A percentile compares a stretch with the other conserved stretches of the same genome.
These are phyloP conservation scores for Linnemannia zychae DNA, from an alignment of 192 early-diverging fungal genomes.

Conservation along the genomic window DNA sequence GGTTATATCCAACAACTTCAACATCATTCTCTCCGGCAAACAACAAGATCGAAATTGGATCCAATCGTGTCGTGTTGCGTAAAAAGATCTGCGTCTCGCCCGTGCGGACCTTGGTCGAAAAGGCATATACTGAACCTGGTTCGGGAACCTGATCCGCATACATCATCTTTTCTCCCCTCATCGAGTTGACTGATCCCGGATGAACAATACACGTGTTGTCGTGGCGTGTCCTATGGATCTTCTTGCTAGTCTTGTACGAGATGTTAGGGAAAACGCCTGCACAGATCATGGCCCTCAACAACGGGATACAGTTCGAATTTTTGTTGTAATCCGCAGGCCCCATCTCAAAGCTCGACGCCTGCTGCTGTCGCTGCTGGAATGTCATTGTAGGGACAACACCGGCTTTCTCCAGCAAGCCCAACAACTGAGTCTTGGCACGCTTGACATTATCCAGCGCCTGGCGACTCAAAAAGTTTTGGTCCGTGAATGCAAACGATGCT, in stretches of 20 bases:
- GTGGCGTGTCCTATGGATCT: constrained; percentile 54
- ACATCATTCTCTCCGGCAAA: constrained; percentile 59
- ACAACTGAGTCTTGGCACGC: constrained; percentile 57
- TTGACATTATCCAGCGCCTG: constrained; percentile 58
- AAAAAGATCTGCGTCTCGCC: constrained; percentile 57
- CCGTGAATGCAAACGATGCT: constrained; percentile 57
- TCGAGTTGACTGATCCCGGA: constrained; percentile 60
- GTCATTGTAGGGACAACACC: constrained; percentile 58
- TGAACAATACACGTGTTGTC: constrained; percentile 58
- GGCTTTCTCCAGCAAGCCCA: constrained; percentile 57
- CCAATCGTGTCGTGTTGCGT: constrained; percentile 54
- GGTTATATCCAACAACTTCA: constrained; percentile 41
- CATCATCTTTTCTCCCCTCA: constrained; percentile 45
- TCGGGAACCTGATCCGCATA: constrained; percentile 32
- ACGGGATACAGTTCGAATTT: constrained; percentile 67
- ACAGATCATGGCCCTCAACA: constrained; percentile 82
- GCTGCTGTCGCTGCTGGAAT: constrained; percentile 40
- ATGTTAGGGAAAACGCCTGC: constrained; percentile 89
- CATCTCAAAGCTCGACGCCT: constrained; percentile 41
- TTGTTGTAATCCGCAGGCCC: constrained; percentile 65
- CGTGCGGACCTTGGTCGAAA: constrained; percentile 56
- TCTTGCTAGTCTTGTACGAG: constrained; percentile 57
- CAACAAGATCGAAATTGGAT: constrained; percentile 56
- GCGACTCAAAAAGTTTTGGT: constrained; percentile 59
- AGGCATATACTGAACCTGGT: constrained; percentile 59